Evolutionary conservation across 2,329 filamentous ascomycete species (phyloP).

Genomic region (Colletotrichum tabaci): DNA sequence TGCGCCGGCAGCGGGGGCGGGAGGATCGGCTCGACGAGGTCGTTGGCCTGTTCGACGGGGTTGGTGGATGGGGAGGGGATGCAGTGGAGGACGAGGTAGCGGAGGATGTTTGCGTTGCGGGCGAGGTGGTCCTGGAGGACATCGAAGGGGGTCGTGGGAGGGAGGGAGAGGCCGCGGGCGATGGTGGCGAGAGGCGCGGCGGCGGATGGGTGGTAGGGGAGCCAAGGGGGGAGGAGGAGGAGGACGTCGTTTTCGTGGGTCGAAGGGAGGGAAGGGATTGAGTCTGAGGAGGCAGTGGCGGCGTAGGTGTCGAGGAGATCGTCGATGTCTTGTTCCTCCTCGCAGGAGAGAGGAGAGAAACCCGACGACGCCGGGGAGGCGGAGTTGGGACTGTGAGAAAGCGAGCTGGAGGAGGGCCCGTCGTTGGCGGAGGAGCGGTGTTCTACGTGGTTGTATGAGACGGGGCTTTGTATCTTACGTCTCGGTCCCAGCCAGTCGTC

Average conservation of each 20-base stretch:
- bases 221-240: slow-evolving; percentile 24
- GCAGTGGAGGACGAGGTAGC: slow-evolving; percentile 42
- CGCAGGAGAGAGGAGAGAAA: background rate
- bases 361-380: background rate
- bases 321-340: slow-evolving; percentile 9
- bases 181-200: slow-evolving; percentile 29
- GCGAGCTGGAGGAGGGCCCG: background rate
- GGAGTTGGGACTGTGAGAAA: background rate
- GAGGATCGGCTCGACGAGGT: slow-evolving; percentile 20
- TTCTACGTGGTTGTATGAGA: background rate
- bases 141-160: slow-evolving; percentile 12
- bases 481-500: background rate
- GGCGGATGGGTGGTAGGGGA: slow-evolving; percentile 7
- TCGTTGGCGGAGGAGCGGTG: background rate
- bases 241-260: background rate
- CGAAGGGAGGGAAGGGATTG: background rate
- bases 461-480: background rate
- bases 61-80: slow-evolving; percentile 28
- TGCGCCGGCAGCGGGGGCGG: background rate
- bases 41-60: slow-evolving; percentile 8
- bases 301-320: slow-evolving; percentile 15
- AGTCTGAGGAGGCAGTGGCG: background rate
- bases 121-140: slow-evolving; percentile 41
- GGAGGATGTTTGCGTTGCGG: slow-evolving; percentile 44
- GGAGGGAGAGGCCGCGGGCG: slow-evolving; percentile 37